phyloP scores from a whole-genome alignment of 495 filamentous ascomycete species.

The Hypoxylon lenormandii region DNA sequence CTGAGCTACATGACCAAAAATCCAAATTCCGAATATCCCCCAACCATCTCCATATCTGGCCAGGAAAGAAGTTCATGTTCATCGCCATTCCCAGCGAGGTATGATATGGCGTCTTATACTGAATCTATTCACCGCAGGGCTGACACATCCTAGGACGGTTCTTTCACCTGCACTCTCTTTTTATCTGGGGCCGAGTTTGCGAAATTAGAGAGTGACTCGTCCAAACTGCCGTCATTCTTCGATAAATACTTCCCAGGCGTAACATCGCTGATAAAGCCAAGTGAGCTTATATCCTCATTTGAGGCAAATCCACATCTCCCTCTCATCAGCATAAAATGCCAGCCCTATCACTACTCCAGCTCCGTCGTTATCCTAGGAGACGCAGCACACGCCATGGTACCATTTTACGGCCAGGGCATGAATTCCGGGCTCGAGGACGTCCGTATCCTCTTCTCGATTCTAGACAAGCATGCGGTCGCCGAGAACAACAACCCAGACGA shows the following conservation, averaged over 20 bases:
- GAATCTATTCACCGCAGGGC: not conserved
- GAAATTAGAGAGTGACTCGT: slow-evolving; percentile 67
- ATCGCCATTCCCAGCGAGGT: slow-evolving; percentile 89
- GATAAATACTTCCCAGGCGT: slow-evolving; percentile 86
- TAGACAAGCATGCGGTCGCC: slow-evolving; percentile 70
- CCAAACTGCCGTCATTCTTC: slow-evolving; percentile 76
- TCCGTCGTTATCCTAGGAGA: slow-evolving; percentile 91
- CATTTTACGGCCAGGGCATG: slow-evolving; percentile 92
- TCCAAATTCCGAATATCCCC: slow-evolving; percentile 81
- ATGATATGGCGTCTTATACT: slow-evolving; percentile 31
- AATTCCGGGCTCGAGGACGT: slow-evolving; percentile 89
- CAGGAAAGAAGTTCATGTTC: slow-evolving; percentile 92
- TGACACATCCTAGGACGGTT: slow-evolving; percentile 70
- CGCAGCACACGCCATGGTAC: slow-evolving; percentile 96
- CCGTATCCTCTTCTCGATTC: slow-evolving; percentile 77
- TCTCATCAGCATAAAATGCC: slow-evolving; percentile 90
- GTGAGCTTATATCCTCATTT: slow-evolving; percentile 78
- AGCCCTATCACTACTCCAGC: slow-evolving; percentile 81
- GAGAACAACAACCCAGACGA: slow-evolving; percentile 48
- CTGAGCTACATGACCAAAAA: slow-evolving; percentile 53
- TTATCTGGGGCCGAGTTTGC: slow-evolving; percentile 72
- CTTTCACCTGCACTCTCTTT: slow-evolving; percentile 96
- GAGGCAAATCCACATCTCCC: slow-evolving; percentile 85
- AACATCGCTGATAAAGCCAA: slow-evolving; percentile 77
- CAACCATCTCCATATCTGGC: slow-evolving; percentile 98